Evolutionary conservation across 345 rosid genomes (phyloP), one percentile per base, ranked within the genome.

Genomic region (Pseudoturritis turrita): DNA sequence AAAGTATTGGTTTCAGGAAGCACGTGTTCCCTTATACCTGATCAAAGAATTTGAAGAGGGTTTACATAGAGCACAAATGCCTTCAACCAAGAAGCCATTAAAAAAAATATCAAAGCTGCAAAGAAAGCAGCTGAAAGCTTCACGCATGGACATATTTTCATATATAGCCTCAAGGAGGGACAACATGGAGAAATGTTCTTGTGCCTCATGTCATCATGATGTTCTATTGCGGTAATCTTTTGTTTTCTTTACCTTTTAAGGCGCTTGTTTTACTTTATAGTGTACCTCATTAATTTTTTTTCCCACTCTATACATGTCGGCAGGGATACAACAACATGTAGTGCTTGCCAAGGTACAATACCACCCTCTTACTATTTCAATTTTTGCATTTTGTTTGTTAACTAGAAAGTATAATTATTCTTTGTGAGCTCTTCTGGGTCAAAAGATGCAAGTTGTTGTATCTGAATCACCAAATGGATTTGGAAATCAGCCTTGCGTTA

Each of bases 31-130:
- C 62, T 82, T 95, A 59, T 91, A 88, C 81, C 77, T 95, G 82
- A 89, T 83, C 51, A 95, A 95, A 78, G 98, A 91, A 76, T 89
- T 78, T 72, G 98, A 87, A 83, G 96, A 83, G 74, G 84, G 72
- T 37, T 62, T 58, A 54, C 81, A 75, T 50, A 65, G 68, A 11
- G 76, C 61, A 28, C 74, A 70, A 29, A 47, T 79, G 19, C 81
- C 89, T 21, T 70, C 72, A 33, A 73, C 65, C 43, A 75, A 75
- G 67, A 82, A 79, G 82, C 75, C 79, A 47, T 44, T 70, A 25
- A 55, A 51, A 49, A 59, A 60, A 57, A 61, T 87, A 56, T 86
- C 90, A 13, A 80, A 84, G 71, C 69, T 85, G 23, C 98, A 85
- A 78, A 83, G 71, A 76, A 86, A 75, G 80, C 96, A 85, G 74